Evolutionary conservation across 2,329 filamentous ascomycete species (phyloP).

Genomic region (Trichoderma polysporum): DNA sequence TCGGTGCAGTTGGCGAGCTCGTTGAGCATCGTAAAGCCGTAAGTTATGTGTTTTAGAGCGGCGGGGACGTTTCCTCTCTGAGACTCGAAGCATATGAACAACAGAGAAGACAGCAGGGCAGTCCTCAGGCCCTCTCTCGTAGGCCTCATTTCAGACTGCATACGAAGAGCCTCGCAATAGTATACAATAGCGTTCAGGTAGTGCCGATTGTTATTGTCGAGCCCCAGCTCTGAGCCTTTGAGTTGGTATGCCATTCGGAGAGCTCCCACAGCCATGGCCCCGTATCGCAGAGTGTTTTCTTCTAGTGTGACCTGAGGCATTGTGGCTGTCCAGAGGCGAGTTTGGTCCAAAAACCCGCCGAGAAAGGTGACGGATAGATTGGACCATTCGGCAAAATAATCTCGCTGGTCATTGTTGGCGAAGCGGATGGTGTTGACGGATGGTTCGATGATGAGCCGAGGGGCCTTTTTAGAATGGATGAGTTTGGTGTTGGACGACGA

Average conservation of each 20-base stretch:
- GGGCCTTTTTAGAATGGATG: slow-evolving; percentile 34
- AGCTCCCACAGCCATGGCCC: slow-evolving; percentile 43
- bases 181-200: slow-evolving; percentile 42
- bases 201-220: slow-evolving; percentile 35
- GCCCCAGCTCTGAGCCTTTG: slow-evolving; percentile 25
- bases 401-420: slow-evolving; percentile 34
- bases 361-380: slow-evolving; percentile 37
- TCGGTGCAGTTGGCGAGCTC: slow-evolving; percentile 39
- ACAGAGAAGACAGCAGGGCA: slow-evolving; percentile 40
- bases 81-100: slow-evolving; percentile 44
- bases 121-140: slow-evolving; percentile 40
- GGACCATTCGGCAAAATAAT: slow-evolving; percentile 42
- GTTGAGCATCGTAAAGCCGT: slow-evolving; percentile 43
- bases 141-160: slow-evolving; percentile 39
- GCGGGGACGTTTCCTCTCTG: slow-evolving; percentile 42
- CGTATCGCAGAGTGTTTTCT: slow-evolving; percentile 39
- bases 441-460: slow-evolving; percentile 35
- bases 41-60: slow-evolving; percentile 42
- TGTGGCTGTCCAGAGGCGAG: slow-evolving; percentile 40
- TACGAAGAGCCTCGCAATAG: slow-evolving; percentile 43
- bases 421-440: slow-evolving; percentile 37
- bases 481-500: slow-evolving; percentile 27
- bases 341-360: slow-evolving; percentile 36
- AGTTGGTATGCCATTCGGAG: slow-evolving; percentile 37
- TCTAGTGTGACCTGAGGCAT: slow-evolving; percentile 42